Evolutionary conservation across 2,329 filamentous ascomycete genomes (phyloP).

Genomic region (Alternaria sp.): DNA sequence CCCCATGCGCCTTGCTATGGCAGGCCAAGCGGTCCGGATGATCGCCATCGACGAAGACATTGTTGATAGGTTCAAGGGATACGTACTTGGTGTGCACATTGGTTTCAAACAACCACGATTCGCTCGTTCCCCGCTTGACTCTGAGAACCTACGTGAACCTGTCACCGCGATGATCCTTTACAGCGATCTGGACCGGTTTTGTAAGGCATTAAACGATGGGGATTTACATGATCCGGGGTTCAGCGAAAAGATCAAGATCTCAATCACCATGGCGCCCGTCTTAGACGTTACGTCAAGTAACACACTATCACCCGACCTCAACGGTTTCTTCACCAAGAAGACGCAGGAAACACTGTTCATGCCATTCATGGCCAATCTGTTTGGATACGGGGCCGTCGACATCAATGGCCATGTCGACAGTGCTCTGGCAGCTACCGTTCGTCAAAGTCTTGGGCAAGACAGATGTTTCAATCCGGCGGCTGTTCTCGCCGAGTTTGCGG

Average conservation of each 20-base stretch:
- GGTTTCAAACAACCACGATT: background rate
- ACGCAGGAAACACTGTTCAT: slow-evolving; percentile 22
- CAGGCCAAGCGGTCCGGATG: slow-evolving; percentile 5
- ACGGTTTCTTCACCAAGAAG: slow-evolving; percentile 21
- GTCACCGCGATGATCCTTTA: slow-evolving; percentile 16
- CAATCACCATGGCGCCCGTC: slow-evolving; percentile 11
- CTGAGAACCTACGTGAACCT: background rate
- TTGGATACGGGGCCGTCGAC: slow-evolving; percentile 16
- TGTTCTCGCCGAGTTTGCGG: slow-evolving; percentile 8
- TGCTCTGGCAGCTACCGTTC: slow-evolving; percentile 11
- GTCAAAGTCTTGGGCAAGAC: slow-evolving; percentile 14
- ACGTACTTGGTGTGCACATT: slow-evolving; percentile 17
- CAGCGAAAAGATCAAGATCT: slow-evolving; percentile 2
- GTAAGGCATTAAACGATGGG: slow-evolving; percentile 11
- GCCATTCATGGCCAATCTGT: slow-evolving; percentile 17
- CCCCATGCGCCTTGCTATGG: slow-evolving; percentile 3
- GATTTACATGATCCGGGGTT: slow-evolving; percentile 8
- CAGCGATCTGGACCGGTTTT: slow-evolving; percentile 18
- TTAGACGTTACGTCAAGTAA: background rate
- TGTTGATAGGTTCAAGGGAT: slow-evolving; percentile 17
- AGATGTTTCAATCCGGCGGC: slow-evolving; percentile 10
- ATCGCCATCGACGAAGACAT: background rate
- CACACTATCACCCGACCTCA: background rate
- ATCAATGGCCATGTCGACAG: slow-evolving; percentile 11
- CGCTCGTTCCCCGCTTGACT: background rate